Evolutionary conservation across 2,329 filamentous ascomycete species (phyloP).

Genomic region (Phaeosphaeria sp.): DNA sequence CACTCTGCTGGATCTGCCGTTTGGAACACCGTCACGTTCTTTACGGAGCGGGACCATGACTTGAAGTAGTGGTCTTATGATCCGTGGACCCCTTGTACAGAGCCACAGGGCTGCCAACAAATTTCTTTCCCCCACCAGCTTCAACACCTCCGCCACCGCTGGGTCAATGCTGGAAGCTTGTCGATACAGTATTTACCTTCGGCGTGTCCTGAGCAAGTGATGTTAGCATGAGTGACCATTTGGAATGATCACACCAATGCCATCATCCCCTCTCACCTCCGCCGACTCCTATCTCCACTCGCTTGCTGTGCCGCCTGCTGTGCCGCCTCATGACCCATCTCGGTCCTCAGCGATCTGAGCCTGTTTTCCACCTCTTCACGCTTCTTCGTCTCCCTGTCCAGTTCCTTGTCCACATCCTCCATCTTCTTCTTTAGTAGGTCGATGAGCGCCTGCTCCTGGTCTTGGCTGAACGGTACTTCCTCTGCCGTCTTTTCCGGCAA

Average conservation of each 20-base stretch:
- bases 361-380: slow-evolving; percentile 40
- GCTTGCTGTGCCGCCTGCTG: slow-evolving; percentile 48
- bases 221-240: neutral
- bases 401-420: slow-evolving; percentile 39
- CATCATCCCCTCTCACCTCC: slow-evolving; percentile 32
- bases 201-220: neutral
- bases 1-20: too few species aligned
- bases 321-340: slow-evolving; percentile 44
- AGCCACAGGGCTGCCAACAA: too few species aligned
- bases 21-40: too few species aligned
- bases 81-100: neutral
- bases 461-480: slow-evolving; percentile 43
- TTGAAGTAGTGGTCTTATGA: too few species aligned
- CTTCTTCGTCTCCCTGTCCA: slow-evolving; percentile 39
- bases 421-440: slow-evolving; percentile 39
- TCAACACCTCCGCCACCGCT: neutral
- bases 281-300: slow-evolving; percentile 44
- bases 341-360: slow-evolving; percentile 38
- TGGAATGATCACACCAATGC: neutral
- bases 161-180: neutral
- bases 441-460: slow-evolving; percentile 43
- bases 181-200: neutral
- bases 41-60: too few species aligned
- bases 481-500: slow-evolving; percentile 44
- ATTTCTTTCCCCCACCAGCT: too few species aligned